These are phyloP conservation scores for Pyrus hybrid DNA, from an alignment of 331 rosid species.

Conservation along the genomic window DNA sequence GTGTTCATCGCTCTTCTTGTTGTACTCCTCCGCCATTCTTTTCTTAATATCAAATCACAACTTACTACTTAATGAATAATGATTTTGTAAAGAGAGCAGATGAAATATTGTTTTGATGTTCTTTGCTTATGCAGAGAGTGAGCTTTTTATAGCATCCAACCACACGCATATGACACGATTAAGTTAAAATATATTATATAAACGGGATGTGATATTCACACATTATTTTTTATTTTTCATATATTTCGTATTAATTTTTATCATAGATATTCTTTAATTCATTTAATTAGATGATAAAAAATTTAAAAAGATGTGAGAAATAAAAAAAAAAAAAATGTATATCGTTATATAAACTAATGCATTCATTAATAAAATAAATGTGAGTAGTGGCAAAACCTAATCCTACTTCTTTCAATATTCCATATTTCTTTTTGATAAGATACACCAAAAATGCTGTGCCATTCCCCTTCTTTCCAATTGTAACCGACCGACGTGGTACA, in stretches of 20 bases:
- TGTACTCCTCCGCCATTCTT: constrained; percentile 63
- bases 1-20: constrained; percentile 38
- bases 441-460: neutral
- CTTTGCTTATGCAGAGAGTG: neutral
- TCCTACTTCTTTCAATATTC: neutral
- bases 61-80: neutral
- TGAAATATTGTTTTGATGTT: neutral
- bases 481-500: neutral
- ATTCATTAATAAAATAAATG: neutral
- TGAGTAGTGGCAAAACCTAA: neutral
- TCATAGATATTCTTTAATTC: too few relatives aligned
- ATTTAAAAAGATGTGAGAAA: too few relatives aligned
- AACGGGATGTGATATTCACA: too few relatives aligned
- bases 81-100: neutral
- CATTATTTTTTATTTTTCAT: too few relatives aligned
- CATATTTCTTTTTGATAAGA: neutral
- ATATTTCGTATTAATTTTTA: too few relatives aligned
- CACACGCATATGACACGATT: constrained; percentile 42
- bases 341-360: neutral
- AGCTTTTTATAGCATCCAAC: constrained; percentile 22
- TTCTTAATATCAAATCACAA: neutral
- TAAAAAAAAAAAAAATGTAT: too few relatives aligned
- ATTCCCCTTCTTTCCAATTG: neutral
- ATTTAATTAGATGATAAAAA: too few relatives aligned
- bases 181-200: neutral